Base-by-base conservation (phyloP, 306 rosid genomes). In the Fragaria ananassa region DNA sequence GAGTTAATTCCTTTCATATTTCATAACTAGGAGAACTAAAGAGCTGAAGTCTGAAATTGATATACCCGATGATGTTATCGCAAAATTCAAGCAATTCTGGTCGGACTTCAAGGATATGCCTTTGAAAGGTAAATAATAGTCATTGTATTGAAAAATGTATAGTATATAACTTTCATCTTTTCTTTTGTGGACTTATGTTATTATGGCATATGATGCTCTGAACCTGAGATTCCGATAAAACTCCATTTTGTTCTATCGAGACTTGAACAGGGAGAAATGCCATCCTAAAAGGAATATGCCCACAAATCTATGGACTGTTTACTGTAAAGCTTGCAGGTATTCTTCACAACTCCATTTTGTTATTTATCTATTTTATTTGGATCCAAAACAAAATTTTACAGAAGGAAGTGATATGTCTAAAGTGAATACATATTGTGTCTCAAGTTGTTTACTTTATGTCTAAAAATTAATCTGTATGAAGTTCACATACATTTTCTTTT, bases 281-380 rank as follows among this genome's bases (percentile, higher is more conserved):
- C 74, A 94, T 94, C 79, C 88, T 94, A 51, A 88, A 81, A 84
- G 98, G 89, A 80, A 83, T 94, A 68, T 94, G 98, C 88, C 97
- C 98, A 54, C 98, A 94, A 86, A 78, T 94, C 71, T 91, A 87
- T 85, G 98, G 95, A 81, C 97, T 94, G 78, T 91, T 91, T 76
- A 94, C 97, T 25, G 96, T 91, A 81, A 94, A 94, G 87, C 93
- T 94, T 79, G 97, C 98, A 73, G 98, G 98, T 94, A 81, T 77
- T 13, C 9, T n/a, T n/a, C n/a, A 13, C 17, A 27, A 14, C 35
- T 61, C 17, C 13, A 23, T 58, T 58, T 58, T 58, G 15, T 9
- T 58, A 3, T 23, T 19, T 54, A 8, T n/a, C 21, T 9, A 54
- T n/a, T 19, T 54, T 23, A 11, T 25, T 58, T 58, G 35, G 34